These are phyloP conservation scores for Aurinia saxatilis DNA, from an alignment of 345 rosid genomes.

Conservation along the genomic window DNA sequence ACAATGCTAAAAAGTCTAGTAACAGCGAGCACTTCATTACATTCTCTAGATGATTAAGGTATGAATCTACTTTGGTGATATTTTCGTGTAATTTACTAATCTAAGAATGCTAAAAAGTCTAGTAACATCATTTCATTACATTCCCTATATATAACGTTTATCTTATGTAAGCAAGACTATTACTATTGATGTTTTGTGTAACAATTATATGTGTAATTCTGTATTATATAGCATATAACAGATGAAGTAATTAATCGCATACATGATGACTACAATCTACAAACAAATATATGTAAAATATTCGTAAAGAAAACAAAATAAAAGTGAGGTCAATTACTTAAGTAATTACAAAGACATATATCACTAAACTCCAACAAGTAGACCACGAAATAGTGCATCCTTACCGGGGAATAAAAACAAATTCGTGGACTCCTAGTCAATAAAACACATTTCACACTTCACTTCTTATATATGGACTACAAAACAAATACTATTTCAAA, in stretches of 20 bases:
- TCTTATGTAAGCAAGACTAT: background rate
- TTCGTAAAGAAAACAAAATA: background rate
- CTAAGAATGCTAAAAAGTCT: too few relatives aligned
- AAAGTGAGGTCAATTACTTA: background rate
- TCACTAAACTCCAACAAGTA: slow-evolving; percentile 11
- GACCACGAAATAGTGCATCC: slow-evolving; percentile 5
- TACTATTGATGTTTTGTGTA: too few relatives aligned
- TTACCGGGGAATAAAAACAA: background rate
- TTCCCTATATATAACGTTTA: background rate
- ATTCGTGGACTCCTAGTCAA: slow-evolving; percentile 14
- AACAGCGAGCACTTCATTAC: background rate
- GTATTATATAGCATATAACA: too few relatives aligned
- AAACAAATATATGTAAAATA: background rate
- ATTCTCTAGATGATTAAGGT: too few relatives aligned
- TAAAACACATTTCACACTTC: slow-evolving; percentile 5
- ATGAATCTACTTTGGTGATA: too few relatives aligned
- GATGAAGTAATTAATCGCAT: too few relatives aligned
- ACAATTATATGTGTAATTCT: too few relatives aligned
- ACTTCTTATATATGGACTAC: background rate
- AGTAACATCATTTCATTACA: background rate
- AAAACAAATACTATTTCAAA: background rate
- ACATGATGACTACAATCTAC: too few relatives aligned
- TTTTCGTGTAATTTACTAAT: background rate
- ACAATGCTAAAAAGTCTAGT: too few relatives aligned
- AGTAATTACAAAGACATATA: background rate